Evolutionary conservation across 1,139 yeast species (phyloP).

Genomic region (Neolecta irregularis): DNA sequence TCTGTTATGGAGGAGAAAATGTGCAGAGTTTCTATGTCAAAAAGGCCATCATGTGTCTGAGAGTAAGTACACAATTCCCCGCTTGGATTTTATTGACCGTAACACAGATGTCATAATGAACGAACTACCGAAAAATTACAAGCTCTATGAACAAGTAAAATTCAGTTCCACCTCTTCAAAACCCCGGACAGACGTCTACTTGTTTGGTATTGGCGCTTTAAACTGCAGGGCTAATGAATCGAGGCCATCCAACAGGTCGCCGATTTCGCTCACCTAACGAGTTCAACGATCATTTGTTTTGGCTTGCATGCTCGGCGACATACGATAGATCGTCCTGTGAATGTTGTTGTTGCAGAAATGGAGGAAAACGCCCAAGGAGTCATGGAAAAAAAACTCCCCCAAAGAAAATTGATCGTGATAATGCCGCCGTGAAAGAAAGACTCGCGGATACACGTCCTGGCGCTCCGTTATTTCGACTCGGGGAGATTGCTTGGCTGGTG

Average conservation of each 20-base stretch:
- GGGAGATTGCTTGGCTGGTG: constrained; percentile 9
- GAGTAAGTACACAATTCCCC: too few relatives aligned
- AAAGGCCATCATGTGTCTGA: too few relatives aligned
- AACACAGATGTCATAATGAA: constrained; percentile 3
- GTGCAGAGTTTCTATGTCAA: constrained; percentile 2
- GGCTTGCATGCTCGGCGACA: constrained; percentile 9
- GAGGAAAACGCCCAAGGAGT: constrained; percentile 2
- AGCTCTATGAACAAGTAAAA: constrained; percentile 5
- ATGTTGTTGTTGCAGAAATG: constrained; percentile 2
- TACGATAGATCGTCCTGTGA: background rate
- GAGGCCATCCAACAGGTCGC: constrained; percentile 17
- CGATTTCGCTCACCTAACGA: constrained; percentile 13
- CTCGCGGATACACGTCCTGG: constrained; percentile 1
- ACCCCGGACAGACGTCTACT: constrained; percentile 11
- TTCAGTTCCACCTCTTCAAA: constrained; percentile 5
- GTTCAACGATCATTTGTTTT: constrained; percentile 14
- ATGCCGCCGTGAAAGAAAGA: constrained; percentile 6
- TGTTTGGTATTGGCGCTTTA: too few relatives aligned
- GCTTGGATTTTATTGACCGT: too few relatives aligned
- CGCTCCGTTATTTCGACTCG: constrained; percentile 6
- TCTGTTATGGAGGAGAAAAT: constrained; percentile 2
- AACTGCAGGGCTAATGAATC: too few relatives aligned
- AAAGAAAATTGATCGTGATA: background rate
- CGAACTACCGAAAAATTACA: constrained; percentile 2
- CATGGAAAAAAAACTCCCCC: background rate